Evolutionary conservation across 345 rosid genomes (phyloP), one percentile per base, ranked within the genome.

Genomic region (Durio zibethinus): DNA sequence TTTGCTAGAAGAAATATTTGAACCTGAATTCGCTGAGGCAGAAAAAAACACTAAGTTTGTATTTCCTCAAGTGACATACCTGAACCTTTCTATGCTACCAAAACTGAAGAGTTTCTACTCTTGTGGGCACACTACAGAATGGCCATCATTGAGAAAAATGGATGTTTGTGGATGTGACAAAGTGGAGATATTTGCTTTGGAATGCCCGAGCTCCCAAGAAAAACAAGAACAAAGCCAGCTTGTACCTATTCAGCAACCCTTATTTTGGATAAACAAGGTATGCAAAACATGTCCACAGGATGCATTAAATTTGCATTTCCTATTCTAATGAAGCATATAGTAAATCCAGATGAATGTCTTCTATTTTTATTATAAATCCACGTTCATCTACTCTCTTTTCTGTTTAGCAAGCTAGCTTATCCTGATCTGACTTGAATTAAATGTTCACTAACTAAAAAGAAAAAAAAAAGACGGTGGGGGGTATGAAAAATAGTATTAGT

Each of bases 221-320:
- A 78, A 23, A 12, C 15, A 25, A 2, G 21, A n/a, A 3, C 47
- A 23, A 7, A 20, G 29, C 4, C 62, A 72, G 48, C 53, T 20
- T 5, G 73, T 35, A 1, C 36, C 21, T 12, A 33, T 16, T 36
- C 72, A 72, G 16, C 53, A n/a, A 8, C 79, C 65, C 5, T 31
- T 80, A 15, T 62, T 80, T 48, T 61, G 69, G 57, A n/a, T 76
- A 36, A 38, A 63, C 18, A 40, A 71, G 83, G 83, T 80, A 80
- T 48, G 72, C 47, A 52, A 42, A 60, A 9, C 38, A 14, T 45
- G n/a, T 25, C 35, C 36, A 61, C 1, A 10, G 25, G n/a, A 15
- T 9, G 25, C 11, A 43, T 33, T 71, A 31, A 18, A 14, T 8
- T 38, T 71, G 5, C 12, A 9, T 21, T 56, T 53, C 33, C 11